phyloP scores from a whole-genome alignment of 2,329 filamentous ascomycete species.

The Fusarium staphyleae region DNA sequence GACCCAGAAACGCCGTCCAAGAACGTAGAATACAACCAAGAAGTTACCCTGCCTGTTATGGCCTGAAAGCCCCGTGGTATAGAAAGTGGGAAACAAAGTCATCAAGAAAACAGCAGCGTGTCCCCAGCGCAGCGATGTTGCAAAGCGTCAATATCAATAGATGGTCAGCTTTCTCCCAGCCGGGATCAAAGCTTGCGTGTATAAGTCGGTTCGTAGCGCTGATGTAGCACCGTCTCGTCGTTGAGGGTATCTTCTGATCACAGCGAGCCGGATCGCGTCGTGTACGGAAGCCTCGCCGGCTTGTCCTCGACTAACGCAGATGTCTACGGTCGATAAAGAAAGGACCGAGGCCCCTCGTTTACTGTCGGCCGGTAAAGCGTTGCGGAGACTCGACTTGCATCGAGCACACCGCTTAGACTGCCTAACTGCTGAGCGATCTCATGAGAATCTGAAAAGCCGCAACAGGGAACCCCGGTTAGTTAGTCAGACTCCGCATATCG shows the following conservation, averaged over 20 bases:
- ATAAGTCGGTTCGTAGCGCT: neutral
- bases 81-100: conserved; percentile 2
- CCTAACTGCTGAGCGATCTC: conserved; percentile 41
- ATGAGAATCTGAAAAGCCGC: conserved; percentile 38
- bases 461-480: conserved; percentile 39
- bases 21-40: conserved; percentile 18
- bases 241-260: neutral
- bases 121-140: neutral
- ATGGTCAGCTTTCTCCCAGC: neutral
- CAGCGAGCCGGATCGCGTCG: neutral
- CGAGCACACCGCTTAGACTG: neutral
- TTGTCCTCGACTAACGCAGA: neutral
- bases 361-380: neutral
- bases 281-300: neutral
- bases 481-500: conserved; percentile 50
- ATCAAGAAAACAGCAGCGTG: neutral
- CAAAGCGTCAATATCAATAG: conserved; percentile 6
- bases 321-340: neutral
- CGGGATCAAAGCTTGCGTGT: neutral
- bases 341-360: neutral
- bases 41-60: neutral
- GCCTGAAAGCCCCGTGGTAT: conserved; percentile 19
- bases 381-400: conserved; percentile 5
- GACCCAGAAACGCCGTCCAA: conserved; percentile 21
- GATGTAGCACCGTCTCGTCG: neutral